Conservation (phyloP, 2,329 filamentous ascomycete species). For the Aquanectria penicillioides region DNA sequence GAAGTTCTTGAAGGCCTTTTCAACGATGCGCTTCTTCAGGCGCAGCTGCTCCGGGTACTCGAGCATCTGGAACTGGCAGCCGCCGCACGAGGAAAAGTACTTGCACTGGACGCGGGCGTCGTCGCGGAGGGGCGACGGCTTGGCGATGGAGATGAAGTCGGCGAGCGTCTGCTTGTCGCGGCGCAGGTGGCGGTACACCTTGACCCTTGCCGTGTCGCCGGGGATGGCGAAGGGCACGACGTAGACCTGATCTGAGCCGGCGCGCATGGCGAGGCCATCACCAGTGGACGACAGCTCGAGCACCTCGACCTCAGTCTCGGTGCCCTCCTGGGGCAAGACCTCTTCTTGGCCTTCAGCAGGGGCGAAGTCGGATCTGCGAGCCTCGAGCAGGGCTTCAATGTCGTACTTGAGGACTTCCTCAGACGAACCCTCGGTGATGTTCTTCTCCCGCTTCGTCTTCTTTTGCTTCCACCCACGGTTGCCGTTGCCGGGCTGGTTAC, state of each 20-base stretch:
- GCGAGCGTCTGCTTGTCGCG: constrained; percentile 76
- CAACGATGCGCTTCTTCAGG: constrained; percentile 86
- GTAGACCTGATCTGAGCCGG: constrained; percentile 74
- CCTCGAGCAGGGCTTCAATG: constrained; percentile 64
- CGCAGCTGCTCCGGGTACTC: constrained; percentile 85
- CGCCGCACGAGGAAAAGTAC: constrained; percentile 89
- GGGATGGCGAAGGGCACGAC: constrained; percentile 90
- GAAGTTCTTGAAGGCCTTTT: constrained; percentile 93
- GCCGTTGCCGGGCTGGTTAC: constrained; percentile 12
- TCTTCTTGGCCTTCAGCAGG: constrained; percentile 44
- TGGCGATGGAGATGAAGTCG: constrained; percentile 82
- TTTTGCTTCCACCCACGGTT: constrained; percentile 51
- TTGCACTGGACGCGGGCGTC: constrained; percentile 80
- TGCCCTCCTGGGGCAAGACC: constrained; percentile 71
- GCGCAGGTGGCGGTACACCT: constrained; percentile 77
- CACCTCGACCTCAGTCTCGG: constrained; percentile 85
- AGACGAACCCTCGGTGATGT: constrained; percentile 68
- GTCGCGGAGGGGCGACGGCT: constrained; percentile 79
- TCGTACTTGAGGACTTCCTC: constrained; percentile 76
- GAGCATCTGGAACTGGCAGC: constrained; percentile 98
- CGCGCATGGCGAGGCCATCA: constrained; percentile 83
- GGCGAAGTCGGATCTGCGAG: constrained; percentile 47
- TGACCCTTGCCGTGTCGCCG: constrained; percentile 82
- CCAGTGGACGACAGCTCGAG: constrained; percentile 88
- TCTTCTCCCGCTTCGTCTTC: constrained; percentile 67